These are phyloP conservation scores for Closterium sp. DNA, from an alignment of 139 green algal genomes.

Conservation along the genomic window DNA sequence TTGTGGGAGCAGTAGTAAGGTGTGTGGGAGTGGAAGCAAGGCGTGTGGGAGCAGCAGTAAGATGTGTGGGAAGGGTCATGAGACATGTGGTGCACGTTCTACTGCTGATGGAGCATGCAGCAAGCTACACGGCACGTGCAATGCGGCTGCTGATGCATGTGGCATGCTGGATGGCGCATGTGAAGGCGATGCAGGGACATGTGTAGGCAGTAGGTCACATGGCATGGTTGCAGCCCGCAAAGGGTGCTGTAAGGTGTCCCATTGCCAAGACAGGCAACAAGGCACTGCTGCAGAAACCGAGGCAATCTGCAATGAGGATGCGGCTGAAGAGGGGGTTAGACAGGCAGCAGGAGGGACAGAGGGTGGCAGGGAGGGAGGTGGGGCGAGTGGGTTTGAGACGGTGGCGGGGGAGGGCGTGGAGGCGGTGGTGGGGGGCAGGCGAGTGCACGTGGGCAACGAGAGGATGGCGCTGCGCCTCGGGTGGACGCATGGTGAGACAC, in stretches of 20 bases:
- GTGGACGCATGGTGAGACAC: constrained; percentile 15
- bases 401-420: constrained; percentile 44
- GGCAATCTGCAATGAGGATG: neutral
- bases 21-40: too few species aligned
- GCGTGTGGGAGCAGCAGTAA: too few species aligned
- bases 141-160: neutral
- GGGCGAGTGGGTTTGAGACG: constrained; percentile 43
- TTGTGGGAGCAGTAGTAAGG: neutral
- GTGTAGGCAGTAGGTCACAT: neutral
- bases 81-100: neutral
- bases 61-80: neutral
- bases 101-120: neutral
- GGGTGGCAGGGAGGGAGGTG: neutral
- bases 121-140: neutral
- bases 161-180: neutral
- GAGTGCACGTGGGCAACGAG: constrained; percentile 49
- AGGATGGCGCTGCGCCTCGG: constrained; percentile 21
- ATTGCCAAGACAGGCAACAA: neutral
- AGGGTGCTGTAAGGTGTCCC: neutral
- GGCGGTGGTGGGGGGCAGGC: constrained; percentile 39
- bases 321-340: neutral
- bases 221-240: neutral
- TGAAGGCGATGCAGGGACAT: neutral
- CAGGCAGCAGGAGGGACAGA: neutral
- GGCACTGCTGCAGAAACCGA: neutral